Base-by-base conservation (phyloP, 257 asterid species). In the Eustoma russellianum region DNA sequence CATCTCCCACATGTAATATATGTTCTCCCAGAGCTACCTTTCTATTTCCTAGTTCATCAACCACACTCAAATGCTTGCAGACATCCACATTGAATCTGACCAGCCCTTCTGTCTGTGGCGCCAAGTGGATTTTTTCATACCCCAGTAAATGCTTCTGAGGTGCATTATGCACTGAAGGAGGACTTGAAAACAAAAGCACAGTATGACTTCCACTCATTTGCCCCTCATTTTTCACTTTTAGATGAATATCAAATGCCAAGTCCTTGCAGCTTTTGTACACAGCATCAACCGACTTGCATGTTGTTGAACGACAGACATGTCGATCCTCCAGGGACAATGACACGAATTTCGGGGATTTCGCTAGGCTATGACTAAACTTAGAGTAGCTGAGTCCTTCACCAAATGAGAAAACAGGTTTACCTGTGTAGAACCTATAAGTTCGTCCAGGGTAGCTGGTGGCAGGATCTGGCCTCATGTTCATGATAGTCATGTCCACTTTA, bases 391-490 rank as follows among this genome's bases (percentile, higher is more conserved):
- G 63, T 5, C 98, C 96, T 49, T 80, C 76, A 0, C 96, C 95
- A 50, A 86, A 91, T 6, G 77, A 8, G 51, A 56, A 86, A 0
- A 86, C 72, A 6, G 88, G 82, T 18, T 70, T 67, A 5, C 98
- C 98, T 17, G 69, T 77, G 79, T 87, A 91, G 70, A 91, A 86
- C 6, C 96, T 76, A 33, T 90, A 90, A 5, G 82, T 70, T 53
- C 95, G 73, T 3, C 95, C 96, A 0, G 98, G 96, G 60, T 71
- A 83, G 1, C 93, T 89, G 0, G 82, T 76, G 24, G 67, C 49
- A 0, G 85, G 81, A 30, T 90, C 74, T 18, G 96, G 68, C 49
- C 98, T 82, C 93, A 91, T 86, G 72, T 77, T 67, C 98, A 91
- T 86, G 53, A 78, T 75, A 0, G 94, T 86, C 96, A 91, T 86